Conservation (phyloP, 441 rosid genomes). For the Populus hybrid region DNA sequence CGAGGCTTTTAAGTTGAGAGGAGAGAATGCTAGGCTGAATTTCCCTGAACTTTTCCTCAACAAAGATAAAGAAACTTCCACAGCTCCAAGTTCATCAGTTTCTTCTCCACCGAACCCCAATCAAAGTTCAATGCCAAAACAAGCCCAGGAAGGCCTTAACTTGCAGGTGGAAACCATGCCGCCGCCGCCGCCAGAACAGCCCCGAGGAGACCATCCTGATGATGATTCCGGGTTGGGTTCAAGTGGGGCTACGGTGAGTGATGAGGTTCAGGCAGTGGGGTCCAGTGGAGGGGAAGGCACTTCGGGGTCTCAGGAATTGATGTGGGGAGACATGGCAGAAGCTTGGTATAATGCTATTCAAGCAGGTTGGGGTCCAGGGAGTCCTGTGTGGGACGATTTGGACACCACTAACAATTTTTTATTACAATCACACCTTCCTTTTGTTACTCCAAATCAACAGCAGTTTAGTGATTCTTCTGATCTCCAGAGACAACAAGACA, state of each 20-base stretch:
- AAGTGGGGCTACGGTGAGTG: constrained; percentile 31
- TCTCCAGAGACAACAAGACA: constrained; percentile 19
- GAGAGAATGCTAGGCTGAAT: constrained; percentile 80
- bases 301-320: constrained; percentile 41
- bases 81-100: constrained; percentile 35
- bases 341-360: constrained; percentile 85
- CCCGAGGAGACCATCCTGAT: constrained; percentile 35
- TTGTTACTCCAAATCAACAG: constrained; percentile 34
- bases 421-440: constrained; percentile 46
- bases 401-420: constrained; percentile 51
- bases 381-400: too few species aligned
- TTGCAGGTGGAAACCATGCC: constrained; percentile 21
- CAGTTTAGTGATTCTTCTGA: constrained; percentile 29
- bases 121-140: constrained; percentile 23
- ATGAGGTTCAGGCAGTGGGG: constrained; percentile 27
- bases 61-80: constrained; percentile 38
- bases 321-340: constrained; percentile 78
- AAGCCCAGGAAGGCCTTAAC: constrained; percentile 30
- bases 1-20: constrained; percentile 79
- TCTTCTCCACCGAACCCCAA: constrained; percentile 30
- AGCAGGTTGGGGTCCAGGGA: constrained; percentile 89
- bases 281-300: constrained; percentile 33
- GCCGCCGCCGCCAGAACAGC: constrained; percentile 1
- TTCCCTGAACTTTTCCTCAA: constrained; percentile 77
- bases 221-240: constrained; percentile 38